A percentile compares a stretch with the other conserved stretches of the same genome.
phyloP scores from a whole-genome alignment of 768 basidiomycete genomes.

The Termitomyces sp. region DNA sequence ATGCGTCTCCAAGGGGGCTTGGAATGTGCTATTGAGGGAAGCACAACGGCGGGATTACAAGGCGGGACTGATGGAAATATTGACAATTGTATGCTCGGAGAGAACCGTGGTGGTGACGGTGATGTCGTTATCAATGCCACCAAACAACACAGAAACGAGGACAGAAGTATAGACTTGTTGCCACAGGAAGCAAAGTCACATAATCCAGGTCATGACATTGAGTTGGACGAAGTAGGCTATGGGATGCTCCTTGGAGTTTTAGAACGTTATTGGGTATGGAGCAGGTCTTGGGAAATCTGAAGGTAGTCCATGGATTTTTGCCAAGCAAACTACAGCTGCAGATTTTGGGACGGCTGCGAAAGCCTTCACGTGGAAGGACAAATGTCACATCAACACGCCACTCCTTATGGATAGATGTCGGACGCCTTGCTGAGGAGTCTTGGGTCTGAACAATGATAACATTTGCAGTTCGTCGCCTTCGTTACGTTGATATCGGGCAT shows the following conservation, averaged over 20 bases:
- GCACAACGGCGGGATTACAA: background rate
- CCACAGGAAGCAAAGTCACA: background rate
- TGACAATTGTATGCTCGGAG: background rate
- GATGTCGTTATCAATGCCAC: slow-evolving; percentile 9
- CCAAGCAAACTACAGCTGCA: background rate
- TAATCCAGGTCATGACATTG: slow-evolving; percentile 10
- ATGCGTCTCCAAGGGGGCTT: background rate
- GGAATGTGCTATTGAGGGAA: background rate
- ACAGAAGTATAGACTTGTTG: slow-evolving; percentile 4
- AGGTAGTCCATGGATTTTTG: background rate
- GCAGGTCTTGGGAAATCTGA: slow-evolving; percentile 12
- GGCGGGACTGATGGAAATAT: background rate
- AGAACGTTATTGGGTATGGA: slow-evolving; percentile 31
- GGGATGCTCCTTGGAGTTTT: slow-evolving; percentile 34
- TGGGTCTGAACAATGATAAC: background rate
- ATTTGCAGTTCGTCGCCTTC: background rate
- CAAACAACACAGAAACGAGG: slow-evolving; percentile 8
- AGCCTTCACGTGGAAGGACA: background rate
- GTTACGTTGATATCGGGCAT: slow-evolving; percentile 6
- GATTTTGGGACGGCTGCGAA: background rate
- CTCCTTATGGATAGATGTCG: slow-evolving; percentile 5
- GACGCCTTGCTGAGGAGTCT: background rate
- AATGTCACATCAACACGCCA: slow-evolving; percentile 6
- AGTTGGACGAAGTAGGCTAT: slow-evolving; percentile 32
- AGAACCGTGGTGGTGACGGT: slow-evolving; percentile 4